Evolutionary conservation across 2,329 filamentous ascomycete species (phyloP).

Genomic region (Fusarium foetens): DNA sequence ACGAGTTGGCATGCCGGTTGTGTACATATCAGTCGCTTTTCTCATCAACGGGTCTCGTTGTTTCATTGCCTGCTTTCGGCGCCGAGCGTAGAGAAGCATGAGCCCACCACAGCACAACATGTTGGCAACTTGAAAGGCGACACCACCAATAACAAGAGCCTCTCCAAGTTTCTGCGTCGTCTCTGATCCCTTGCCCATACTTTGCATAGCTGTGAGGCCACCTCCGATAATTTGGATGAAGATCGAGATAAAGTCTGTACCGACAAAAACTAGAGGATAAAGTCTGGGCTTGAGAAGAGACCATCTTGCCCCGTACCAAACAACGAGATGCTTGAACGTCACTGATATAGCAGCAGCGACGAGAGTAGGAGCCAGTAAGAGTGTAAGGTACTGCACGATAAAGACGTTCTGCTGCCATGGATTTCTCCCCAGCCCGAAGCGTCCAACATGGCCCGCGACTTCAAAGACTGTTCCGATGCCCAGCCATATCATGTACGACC

Average conservation of each 20-base stretch:
- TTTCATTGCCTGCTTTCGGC: conserved; percentile 16
- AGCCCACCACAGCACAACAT: conserved; percentile 39
- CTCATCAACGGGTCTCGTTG: background rate
- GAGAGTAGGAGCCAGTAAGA: conserved; percentile 56
- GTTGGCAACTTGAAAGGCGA: conserved; percentile 43
- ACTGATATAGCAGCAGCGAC: conserved; percentile 59
- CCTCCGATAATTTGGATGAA: conserved; percentile 40
- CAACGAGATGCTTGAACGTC: conserved; percentile 57
- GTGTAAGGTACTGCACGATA: conserved; percentile 53
- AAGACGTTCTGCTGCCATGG: conserved; percentile 54
- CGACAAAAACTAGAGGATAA: conserved; percentile 62
- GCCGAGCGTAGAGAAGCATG: conserved; percentile 28
- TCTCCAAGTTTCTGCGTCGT: conserved; percentile 21
- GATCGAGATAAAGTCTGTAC: conserved; percentile 57
- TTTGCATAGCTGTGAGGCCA: conserved; percentile 21
- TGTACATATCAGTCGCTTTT: background rate
- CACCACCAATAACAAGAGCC: conserved; percentile 38
- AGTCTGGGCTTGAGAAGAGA: conserved; percentile 54
- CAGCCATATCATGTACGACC: conserved; percentile 51
- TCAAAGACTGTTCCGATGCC: conserved; percentile 54
- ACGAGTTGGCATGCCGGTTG: background rate
- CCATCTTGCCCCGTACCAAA: conserved; percentile 54
- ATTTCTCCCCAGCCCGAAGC: conserved; percentile 52
- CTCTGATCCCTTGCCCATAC: conserved; percentile 16
- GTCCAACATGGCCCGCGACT: conserved; percentile 54